phyloP scores from a whole-genome alignment of 2,329 filamentous ascomycete species.

The Fusarium pseudocircinatum region DNA sequence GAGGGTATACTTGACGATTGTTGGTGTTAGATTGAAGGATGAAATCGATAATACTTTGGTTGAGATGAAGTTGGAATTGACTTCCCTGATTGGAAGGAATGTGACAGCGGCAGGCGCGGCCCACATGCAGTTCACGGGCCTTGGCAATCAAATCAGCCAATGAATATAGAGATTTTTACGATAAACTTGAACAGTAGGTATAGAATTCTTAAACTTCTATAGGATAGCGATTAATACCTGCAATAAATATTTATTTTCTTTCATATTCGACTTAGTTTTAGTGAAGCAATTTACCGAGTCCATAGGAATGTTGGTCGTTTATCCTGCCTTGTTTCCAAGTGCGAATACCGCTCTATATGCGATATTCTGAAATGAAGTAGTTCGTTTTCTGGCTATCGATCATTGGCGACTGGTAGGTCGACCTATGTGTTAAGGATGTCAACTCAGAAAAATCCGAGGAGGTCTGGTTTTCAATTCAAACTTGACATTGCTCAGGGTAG shows the following conservation, averaged over 20 bases:
- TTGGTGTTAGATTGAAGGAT: too few species aligned
- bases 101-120: constrained; percentile 15
- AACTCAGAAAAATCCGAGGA: not conserved
- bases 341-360: not conserved
- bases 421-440: rapidly evolving
- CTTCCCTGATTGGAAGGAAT: constrained; percentile 17
- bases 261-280: not conserved
- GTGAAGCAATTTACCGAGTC: not conserved
- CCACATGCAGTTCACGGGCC: not conserved
- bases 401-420: too few species aligned
- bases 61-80: constrained; percentile 32
- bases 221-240: not conserved
- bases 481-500: not conserved
- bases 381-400: not conserved
- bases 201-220: not conserved
- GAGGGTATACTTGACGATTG: too few species aligned
- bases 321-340: not conserved
- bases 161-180: not conserved
- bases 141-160: not conserved
- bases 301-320: not conserved
- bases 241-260: too few species aligned
- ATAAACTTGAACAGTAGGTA: not conserved
- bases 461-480: not conserved
- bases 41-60: not conserved
- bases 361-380: not conserved